Percentiles rank a stretch among this genome's conserved stretches.
These are phyloP conservation scores for Metschnikowia borealis DNA, from an alignment of 805 yeast species.

Conservation along the genomic window DNA sequence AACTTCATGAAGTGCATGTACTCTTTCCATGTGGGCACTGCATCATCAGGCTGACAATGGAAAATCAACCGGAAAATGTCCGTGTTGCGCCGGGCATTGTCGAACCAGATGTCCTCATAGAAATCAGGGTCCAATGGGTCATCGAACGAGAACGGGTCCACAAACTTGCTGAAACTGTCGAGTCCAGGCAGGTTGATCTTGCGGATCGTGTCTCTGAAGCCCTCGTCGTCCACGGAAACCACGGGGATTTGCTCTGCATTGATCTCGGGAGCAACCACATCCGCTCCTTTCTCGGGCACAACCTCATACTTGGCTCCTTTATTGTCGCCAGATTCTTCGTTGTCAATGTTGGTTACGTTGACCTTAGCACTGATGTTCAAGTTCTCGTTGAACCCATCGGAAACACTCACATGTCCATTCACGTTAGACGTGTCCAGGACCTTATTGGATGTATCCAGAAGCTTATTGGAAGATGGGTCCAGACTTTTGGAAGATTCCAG, in stretches of 20 bases:
- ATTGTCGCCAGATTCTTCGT: conserved; percentile 1
- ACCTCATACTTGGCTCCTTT: conserved; percentile 17
- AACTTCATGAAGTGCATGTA: conserved; percentile 68
- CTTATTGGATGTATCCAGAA: no score
- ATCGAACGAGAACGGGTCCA: conserved; percentile 84
- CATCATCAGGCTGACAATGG: conserved; percentile 92
- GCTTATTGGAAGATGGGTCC: no score
- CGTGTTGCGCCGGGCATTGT: conserved; percentile 80
- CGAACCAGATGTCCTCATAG: conserved; percentile 81
- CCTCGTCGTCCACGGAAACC: conserved; percentile 41
- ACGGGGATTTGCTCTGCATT: conserved; percentile 22
- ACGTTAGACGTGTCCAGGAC: neutral
- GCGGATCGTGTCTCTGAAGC: conserved; percentile 38
- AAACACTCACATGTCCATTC: neutral
- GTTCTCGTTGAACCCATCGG: neutral
- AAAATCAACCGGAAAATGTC: conserved; percentile 77
- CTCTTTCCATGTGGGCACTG: conserved; percentile 85
- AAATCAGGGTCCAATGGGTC: conserved; percentile 85
- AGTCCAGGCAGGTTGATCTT: conserved; percentile 36
- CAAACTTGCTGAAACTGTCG: conserved; percentile 40
- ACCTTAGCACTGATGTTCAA: conserved; percentile 9
- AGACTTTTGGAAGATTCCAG: no score
- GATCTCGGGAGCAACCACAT: conserved; percentile 21
- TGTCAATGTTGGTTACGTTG: conserved; percentile 8
- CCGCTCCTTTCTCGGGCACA: conserved; percentile 10